Evolutionary conservation across 306 rosid genomes (phyloP).

Genomic region (Castanospermum australe): DNA sequence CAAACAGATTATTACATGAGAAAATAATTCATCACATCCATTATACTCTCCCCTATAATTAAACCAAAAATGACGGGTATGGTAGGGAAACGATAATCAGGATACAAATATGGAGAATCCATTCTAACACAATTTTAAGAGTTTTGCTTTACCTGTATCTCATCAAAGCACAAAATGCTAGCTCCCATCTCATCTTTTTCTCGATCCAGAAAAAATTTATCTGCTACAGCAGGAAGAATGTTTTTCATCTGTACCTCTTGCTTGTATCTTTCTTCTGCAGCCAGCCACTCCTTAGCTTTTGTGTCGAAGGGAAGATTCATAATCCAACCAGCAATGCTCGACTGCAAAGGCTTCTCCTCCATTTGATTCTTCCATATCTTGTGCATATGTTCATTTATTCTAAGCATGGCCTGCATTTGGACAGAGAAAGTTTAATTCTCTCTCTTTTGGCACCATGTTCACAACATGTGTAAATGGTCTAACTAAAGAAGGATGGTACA

Average conservation of each 20-base stretch:
- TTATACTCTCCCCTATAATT: background rate
- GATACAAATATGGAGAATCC: background rate
- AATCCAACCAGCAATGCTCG: slow-evolving; percentile 78
- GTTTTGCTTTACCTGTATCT: slow-evolving; percentile 73
- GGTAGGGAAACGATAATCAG: background rate
- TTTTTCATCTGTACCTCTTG: slow-evolving; percentile 83
- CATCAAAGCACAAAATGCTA: slow-evolving; percentile 91
- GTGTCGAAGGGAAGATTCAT: slow-evolving; percentile 81
- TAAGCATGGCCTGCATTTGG: slow-evolving; percentile 86
- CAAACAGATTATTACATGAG: background rate
- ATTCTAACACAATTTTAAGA: background rate
- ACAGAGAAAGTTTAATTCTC: slow-evolving; percentile 4
- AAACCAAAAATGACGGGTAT: slow-evolving; percentile 4
- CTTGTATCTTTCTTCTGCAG: slow-evolving; percentile 85
- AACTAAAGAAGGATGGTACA: background rate
- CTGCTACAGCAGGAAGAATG: slow-evolving; percentile 94
- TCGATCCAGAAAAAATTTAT: slow-evolving; percentile 65
- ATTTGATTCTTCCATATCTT: slow-evolving; percentile 82
- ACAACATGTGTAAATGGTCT: slow-evolving; percentile 1
- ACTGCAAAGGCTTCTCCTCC: slow-evolving; percentile 72
- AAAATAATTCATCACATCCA: background rate
- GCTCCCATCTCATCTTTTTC: slow-evolving; percentile 71
- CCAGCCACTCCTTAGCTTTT: slow-evolving; percentile 92
- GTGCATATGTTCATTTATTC: slow-evolving; percentile 96
- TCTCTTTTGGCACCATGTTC: slow-evolving; percentile 28